phyloP scores from a whole-genome alignment of 441 rosid genomes.

The Adansonia grandidieri region DNA sequence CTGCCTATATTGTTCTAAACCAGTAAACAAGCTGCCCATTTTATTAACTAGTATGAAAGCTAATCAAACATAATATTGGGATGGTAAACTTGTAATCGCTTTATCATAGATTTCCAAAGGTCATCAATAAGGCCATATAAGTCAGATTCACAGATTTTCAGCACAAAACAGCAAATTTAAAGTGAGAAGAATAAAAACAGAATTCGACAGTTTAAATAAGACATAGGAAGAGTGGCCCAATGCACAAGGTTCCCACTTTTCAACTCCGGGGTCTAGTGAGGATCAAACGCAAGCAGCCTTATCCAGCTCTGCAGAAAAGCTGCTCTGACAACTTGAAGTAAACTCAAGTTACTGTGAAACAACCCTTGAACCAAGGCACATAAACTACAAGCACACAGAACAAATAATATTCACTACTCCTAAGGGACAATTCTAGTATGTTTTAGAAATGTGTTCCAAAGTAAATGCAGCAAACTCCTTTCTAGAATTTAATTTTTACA shows the following conservation, averaged over 20 bases:
- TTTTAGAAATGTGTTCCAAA: not conserved
- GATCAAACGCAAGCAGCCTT: too few species aligned
- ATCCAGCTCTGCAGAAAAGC: too few species aligned
- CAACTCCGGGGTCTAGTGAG: too few species aligned
- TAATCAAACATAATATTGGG: not conserved
- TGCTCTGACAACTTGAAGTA: too few species aligned
- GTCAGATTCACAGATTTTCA: not conserved
- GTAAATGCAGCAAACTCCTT: not conserved
- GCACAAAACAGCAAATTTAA: not conserved
- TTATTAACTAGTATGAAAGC: not conserved
- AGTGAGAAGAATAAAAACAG: not conserved
- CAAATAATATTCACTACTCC: too few species aligned
- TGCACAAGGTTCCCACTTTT: too few species aligned
- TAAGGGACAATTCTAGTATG: not conserved
- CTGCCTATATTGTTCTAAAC: not conserved
- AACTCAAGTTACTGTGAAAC: too few species aligned
- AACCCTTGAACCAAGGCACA: too few species aligned
- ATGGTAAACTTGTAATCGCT: not conserved
- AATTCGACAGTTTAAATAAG: not conserved
- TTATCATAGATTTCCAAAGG: not conserved
- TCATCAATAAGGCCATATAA: not conserved
- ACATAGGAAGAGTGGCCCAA: too few species aligned
- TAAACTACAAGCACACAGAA: too few species aligned
- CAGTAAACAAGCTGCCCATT: not conserved
- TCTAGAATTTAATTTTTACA: not conserved